Evolutionary conservation across 129 eudicot species (phyloP), one percentile per base, ranked within the genome.

Genomic region (Kitagawia praeruptora): DNA sequence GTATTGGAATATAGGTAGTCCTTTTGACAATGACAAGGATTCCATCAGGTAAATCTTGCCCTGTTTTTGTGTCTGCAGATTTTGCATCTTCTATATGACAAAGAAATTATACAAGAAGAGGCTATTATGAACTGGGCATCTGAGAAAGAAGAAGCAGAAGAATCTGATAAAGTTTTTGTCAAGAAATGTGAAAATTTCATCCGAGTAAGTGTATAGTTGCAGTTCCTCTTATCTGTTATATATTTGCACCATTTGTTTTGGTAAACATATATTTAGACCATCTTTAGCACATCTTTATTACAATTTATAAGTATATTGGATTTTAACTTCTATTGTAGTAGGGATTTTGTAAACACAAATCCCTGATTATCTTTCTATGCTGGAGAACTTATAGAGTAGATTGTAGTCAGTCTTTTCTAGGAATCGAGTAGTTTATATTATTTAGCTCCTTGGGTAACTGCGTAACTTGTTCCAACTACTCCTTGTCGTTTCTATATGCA

Each of bases 61-160:
- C 21, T 21, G 31, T 66, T 70, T 61, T 14, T 18, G 8, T 5
- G 41, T 37, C 48, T 75, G 13, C 88, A 86, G 88, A 78, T 94
- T 79, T 87, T 94, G 89, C 97, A 90, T 58, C 87, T 84, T 81
- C 80, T 94, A 7, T 94, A 94, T 51, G 92, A 89, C 31, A 72
- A 85, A 70, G 98, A 94, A 61, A 78, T 94, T 21, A 80, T 94
- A 79, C 96, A 90, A 92, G 98, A 94, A 84, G 93, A 91, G 42
- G 97, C 97, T 45, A 78, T 94, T 81, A 91, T 88, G 37, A 78
- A 80, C 46, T 94, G 98, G 98, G 98, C 91, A n/a, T 49, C 87
- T 37, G 98, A 94, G 79, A 94, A 90, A 80, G 91, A 88, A 80
- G 93, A 77, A 73, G 98, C 98, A n/a, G 98, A 94, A 78, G 98